Percentiles rank a stretch among this genome's conserved stretches.
Conservation (phyloP, 2,329 filamentous ascomycete genomes). For the Verticillium longisporum region DNA sequence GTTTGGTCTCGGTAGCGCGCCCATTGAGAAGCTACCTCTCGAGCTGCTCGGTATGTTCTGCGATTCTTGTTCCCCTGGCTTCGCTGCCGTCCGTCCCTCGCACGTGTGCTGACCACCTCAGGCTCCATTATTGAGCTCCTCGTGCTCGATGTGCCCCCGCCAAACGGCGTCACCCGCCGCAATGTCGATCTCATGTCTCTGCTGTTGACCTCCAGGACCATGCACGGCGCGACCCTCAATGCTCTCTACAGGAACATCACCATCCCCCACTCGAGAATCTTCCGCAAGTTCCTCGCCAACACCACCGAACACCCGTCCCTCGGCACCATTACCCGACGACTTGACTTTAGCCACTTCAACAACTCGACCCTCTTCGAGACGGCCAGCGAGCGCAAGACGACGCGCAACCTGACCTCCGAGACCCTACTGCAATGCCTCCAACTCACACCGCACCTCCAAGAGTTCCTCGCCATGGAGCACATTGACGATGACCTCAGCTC, state of each 20-base stretch:
- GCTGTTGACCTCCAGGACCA: constrained; percentile 65
- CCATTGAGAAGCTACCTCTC: constrained; percentile 60
- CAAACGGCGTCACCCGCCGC: constrained; percentile 68
- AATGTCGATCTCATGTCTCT: constrained; percentile 74
- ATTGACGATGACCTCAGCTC: constrained; percentile 67
- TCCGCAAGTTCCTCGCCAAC: constrained; percentile 71
- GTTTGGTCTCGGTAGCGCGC: constrained; percentile 40
- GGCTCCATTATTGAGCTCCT: constrained; percentile 70
- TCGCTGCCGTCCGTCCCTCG: constrained; percentile 4
- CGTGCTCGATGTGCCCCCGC: constrained; percentile 62
- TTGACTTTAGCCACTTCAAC: constrained; percentile 84
- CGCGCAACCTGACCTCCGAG: constrained; percentile 67
- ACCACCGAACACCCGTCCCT: constrained; percentile 59
- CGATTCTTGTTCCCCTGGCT: neutral
- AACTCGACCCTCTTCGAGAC: constrained; percentile 70
- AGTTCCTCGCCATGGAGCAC: constrained; percentile 76
- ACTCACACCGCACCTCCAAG: constrained; percentile 65
- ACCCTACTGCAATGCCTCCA: constrained; percentile 67
- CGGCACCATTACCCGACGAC: constrained; percentile 67
- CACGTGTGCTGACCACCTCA: constrained; percentile 22
- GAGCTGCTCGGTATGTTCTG: constrained; percentile 61
- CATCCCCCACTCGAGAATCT: constrained; percentile 76
- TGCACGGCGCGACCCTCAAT: constrained; percentile 66
- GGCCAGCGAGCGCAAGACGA: constrained; percentile 66
- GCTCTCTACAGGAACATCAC: constrained; percentile 75